Evolutionary conservation across 2,329 filamentous ascomycete genomes (phyloP), one percentile per base, ranked within the genome.

Genomic region (Fusarium transvaalense): DNA sequence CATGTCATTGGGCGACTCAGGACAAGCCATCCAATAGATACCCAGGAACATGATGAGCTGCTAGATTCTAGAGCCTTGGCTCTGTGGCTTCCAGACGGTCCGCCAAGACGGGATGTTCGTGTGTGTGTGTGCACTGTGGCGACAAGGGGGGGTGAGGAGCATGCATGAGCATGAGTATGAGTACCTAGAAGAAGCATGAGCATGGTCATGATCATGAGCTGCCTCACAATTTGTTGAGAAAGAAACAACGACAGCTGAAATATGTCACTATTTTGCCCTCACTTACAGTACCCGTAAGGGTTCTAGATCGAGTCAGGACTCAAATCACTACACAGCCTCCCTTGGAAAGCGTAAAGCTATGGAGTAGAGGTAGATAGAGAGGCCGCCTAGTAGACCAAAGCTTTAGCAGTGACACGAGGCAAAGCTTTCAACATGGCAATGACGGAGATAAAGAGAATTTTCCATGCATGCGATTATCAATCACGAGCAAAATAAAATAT

Each of bases 271-370:
- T 50, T 47, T 51, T 21, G 60, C 47, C 34, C 21, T 51, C 29
- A 42, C 15, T 35, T 15, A 25, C 8, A 48, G 17, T 37, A 6
- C 9, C 17, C 46, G 48, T 19, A 10, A 9, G 34, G 46, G 47
- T 34, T 47, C 39, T 35, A 19, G 23, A 23, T 38, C 34, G 14
- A 13, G 32, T 17, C 46, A 46, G 41, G 53, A 55, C 29, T 57
- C 51, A 56, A 38, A 32, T 23, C 23, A 8, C n/a, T 35, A 64
- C 71, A 69, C 71, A 71, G 69, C 71, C 69, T 70, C 69, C 37
- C 32, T 52, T 29, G 31, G 29, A 38, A 48, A 60, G 70, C 66
- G 68, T 53, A 43, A 54, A 46, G 42, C 38, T 17, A 41, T 29
- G 45, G 58, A 45, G 60, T 38, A 54, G 32, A 31, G 25, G 10